phyloP scores from a whole-genome alignment of 2,329 filamentous ascomycete genomes.

The Botryotinia calthae region DNA sequence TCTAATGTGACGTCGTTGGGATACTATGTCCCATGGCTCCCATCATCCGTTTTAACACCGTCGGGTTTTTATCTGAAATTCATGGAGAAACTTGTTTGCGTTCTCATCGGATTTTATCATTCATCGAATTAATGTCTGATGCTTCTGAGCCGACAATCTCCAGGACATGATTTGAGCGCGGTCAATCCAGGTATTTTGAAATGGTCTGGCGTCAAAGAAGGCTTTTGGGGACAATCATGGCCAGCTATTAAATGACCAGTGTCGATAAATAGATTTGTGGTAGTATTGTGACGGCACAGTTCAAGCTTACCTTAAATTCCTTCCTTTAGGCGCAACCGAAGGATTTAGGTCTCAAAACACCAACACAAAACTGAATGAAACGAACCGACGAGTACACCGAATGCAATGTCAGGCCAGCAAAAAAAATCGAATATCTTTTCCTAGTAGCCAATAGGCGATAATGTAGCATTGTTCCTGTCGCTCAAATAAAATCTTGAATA shows the following conservation, averaged over 20 bases:
- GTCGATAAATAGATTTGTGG: background rate
- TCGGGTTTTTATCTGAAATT: background rate
- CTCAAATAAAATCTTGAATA: no score
- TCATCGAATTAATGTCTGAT: background rate
- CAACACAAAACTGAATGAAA: background rate
- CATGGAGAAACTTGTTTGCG: background rate
- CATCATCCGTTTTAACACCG: background rate
- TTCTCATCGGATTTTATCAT: fast-evolving
- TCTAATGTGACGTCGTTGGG: background rate
- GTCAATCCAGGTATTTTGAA: background rate
- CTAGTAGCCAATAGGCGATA: background rate
- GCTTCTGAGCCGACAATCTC: no score
- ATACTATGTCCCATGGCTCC: background rate
- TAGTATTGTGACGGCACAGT: background rate
- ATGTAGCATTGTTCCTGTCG: background rate
- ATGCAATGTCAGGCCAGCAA: no score
- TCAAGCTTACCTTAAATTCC: no score
- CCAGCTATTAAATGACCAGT: background rate
- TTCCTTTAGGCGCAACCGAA: background rate
- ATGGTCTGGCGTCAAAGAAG: background rate
- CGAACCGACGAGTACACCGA: background rate
- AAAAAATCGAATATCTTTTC: background rate
- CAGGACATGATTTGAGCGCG: no score
- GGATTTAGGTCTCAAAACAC: background rate
- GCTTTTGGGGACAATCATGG: background rate